A percentile compares a stretch with the other conserved stretches of the same genome.
These are phyloP conservation scores for Tremella mesenterica DNA, from an alignment of 768 basidiomycete genomes.

Conservation along the genomic window DNA sequence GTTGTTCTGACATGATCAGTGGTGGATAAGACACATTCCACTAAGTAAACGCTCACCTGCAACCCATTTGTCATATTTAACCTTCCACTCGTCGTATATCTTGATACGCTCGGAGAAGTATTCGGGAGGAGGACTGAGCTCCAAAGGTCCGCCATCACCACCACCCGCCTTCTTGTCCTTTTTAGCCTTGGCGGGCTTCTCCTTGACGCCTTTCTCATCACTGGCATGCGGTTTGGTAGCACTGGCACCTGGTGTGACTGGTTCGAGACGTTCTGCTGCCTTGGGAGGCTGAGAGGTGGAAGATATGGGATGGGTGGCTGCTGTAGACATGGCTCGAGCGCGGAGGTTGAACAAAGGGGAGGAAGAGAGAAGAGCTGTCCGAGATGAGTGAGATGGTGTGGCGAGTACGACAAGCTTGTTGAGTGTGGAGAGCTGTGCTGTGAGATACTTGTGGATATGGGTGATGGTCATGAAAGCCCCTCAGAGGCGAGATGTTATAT, in stretches of 20 bases:
- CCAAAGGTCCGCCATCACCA: conserved; percentile 28
- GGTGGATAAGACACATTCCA: neutral
- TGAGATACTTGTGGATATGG: too few relatives aligned
- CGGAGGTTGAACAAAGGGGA: too few relatives aligned
- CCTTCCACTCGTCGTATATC: conserved; percentile 79
- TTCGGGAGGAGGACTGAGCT: conserved; percentile 57
- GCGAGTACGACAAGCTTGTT: neutral
- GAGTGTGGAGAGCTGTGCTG: too few relatives aligned
- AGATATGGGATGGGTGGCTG: conserved; percentile 40
- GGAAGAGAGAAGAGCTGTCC: too few relatives aligned
- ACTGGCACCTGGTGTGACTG: conserved; percentile 15
- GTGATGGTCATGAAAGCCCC: too few relatives aligned
- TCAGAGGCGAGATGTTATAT: too few relatives aligned
- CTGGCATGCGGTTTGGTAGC: conserved; percentile 9
- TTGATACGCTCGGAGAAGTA: conserved; percentile 85
- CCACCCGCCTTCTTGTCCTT: conserved; percentile 41
- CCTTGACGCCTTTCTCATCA: conserved; percentile 12
- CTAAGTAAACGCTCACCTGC: conserved; percentile 53
- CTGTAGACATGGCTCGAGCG: conserved; percentile 29
- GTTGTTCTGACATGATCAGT: conserved; percentile 50
- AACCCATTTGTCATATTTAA: conserved; percentile 69
- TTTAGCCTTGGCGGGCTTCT: conserved; percentile 25
- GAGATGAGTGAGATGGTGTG: too few relatives aligned
- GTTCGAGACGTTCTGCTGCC: conserved; percentile 19
- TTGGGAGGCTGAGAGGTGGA: conserved; percentile 36